A percentile compares a stretch with the other conserved stretches of the same genome.
These are phyloP conservation scores for Haemoproteus tartakovskyi DNA, from an alignment of 169 alveolate species.

Conservation along the genomic window DNA sequence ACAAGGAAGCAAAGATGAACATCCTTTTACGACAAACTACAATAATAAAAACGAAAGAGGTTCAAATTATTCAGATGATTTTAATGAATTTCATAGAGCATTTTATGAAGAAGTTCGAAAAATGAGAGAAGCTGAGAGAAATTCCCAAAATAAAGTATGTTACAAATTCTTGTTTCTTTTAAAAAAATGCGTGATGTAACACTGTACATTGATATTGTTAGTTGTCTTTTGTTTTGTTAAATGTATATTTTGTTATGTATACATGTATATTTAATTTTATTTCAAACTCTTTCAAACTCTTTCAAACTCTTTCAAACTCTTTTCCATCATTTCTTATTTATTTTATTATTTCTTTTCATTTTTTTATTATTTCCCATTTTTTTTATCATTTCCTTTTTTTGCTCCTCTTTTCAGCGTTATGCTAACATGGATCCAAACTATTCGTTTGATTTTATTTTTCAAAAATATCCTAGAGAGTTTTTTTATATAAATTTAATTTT, in stretches of 20 bases:
- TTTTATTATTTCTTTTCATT: neutral
- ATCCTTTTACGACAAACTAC: neutral
- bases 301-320: too few species aligned
- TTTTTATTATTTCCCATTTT: neutral
- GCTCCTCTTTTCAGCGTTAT: conserved; percentile 28
- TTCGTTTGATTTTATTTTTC: conserved; percentile 18
- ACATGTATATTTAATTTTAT: neutral
- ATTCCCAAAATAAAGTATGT: conserved; percentile 21
- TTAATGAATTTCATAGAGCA: conserved; percentile 46
- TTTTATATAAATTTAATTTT: conserved; percentile 52
- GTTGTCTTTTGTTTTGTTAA: neutral
- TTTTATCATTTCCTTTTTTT: neutral
- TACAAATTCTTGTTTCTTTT: neutral
- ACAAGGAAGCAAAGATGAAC: conserved; percentile 8
- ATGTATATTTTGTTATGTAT: neutral
- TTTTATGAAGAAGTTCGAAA: conserved; percentile 61
- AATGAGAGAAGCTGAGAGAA: conserved; percentile 57
- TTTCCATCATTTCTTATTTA: neutral
- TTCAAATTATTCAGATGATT: conserved; percentile 16
- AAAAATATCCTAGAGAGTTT: conserved; percentile 47
- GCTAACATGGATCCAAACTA: conserved; percentile 36
- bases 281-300: too few species aligned
- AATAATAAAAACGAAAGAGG: conserved; percentile 4
- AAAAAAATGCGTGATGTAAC: neutral
- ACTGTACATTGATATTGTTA: neutral